phyloP scores from a whole-genome alignment of 129 eudicot species.

The Logfia minima region DNA sequence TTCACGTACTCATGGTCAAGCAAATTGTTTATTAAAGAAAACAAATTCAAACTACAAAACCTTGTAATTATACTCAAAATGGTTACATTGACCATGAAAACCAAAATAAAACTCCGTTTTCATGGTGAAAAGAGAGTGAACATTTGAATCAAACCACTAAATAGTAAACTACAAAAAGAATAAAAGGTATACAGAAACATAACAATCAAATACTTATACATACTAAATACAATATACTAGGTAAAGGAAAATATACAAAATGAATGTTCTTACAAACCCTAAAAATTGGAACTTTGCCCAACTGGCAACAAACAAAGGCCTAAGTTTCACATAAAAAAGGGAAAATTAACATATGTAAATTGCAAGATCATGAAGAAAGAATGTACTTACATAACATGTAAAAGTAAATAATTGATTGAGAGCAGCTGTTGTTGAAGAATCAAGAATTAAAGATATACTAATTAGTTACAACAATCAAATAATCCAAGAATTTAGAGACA shows the following conservation, averaged over 20 bases:
- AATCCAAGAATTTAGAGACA: not conserved
- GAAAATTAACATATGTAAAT: not conserved
- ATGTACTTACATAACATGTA: slow-evolving; percentile 4
- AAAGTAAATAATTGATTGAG: not conserved
- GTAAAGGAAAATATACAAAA: not conserved
- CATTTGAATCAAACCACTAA: no score
- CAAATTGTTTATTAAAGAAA: not conserved
- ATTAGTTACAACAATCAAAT: not conserved
- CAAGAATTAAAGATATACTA: not conserved
- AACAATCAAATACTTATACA: no score
- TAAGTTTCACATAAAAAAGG: not conserved
- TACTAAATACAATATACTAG: not conserved
- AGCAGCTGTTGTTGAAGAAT: not conserved
- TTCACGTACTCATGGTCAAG: slow-evolving; percentile 9
- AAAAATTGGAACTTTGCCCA: not conserved
- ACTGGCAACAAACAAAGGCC: not conserved
- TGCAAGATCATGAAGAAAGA: not conserved
- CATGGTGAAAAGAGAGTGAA: not conserved
- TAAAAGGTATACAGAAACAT: no score
- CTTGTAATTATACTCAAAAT: not conserved
- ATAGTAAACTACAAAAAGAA: not conserved
- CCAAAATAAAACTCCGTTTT: not conserved
- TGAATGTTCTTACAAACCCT: not conserved
- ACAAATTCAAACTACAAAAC: no score
- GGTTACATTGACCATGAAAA: not conserved